Base-by-base conservation (phyloP, 2,329 filamentous ascomycete genomes). In the Arachnomyces sp. region DNA sequence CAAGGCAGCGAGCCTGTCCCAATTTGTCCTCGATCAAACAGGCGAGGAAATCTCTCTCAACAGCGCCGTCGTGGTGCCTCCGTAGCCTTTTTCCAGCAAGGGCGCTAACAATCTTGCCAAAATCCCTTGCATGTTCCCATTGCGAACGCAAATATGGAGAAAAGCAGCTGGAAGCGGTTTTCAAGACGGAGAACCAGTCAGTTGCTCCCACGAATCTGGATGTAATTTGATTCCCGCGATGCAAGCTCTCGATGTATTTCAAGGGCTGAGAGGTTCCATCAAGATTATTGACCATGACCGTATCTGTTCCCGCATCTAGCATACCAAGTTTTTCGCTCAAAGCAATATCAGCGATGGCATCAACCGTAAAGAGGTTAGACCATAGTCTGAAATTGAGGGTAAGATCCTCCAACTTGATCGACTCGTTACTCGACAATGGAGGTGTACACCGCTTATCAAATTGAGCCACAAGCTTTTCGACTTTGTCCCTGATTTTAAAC, bases 11-110 rank as follows among this genome's bases (percentile, higher is more conserved):
- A 0, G 63, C 56, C 1, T 46, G 43, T 1, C 63, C 61, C 11
- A 61, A 59, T 38, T 66, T 68, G 43, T 66, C 62, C 28, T 67
- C 66, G 68, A 78, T 73, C 11, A 78, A 51, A n/a, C n/a, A n/a
- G 0, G 63, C 61, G 29, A 67, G 59, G 59, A 78, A 77, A 55
- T n/a, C n/a, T n/a, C n/a, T n/a, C n/a, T n/a, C n/a, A n/a, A n/a
- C n/a, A n/a, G n/a, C n/a, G n/a, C n/a, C n/a, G n/a, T n/a, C n/a
- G n/a, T n/a, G n/a, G n/a, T n/a, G n/a, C n/a, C n/a, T n/a, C n/a
- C n/a, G n/a, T n/a, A n/a, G n/a, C n/a, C n/a, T n/a, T n/a, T n/a
- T n/a, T n/a, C n/a, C n/a, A n/a, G n/a, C n/a, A n/a, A n/a, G n/a
- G n/a, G n/a, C n/a, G n/a, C n/a, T n/a, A n/a, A n/a, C n/a, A n/a